Evolutionary conservation across 1,139 yeast genomes (phyloP).

Genomic region (Blastobotrys illinoisensis): DNA sequence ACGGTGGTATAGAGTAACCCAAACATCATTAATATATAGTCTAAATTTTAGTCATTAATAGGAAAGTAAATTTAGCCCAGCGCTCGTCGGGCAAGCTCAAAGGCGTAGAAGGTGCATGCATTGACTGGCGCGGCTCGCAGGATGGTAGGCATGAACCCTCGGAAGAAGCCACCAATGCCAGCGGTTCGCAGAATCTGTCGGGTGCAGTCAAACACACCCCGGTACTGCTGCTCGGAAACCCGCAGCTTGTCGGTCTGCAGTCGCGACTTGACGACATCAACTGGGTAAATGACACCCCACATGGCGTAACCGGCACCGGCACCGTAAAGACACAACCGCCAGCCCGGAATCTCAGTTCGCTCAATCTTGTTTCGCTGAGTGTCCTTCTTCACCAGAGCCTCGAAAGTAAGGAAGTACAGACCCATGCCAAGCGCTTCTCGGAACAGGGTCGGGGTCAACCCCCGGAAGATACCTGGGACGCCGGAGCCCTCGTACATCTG

Average conservation of each 20-base stretch:
- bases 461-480: slow-evolving; percentile 58
- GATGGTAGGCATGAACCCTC: slow-evolving; percentile 85
- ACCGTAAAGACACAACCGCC: slow-evolving; percentile 76
- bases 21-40: not conserved
- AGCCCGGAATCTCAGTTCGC: slow-evolving; percentile 72
- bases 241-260: slow-evolving; percentile 77
- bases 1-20: not conserved
- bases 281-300: slow-evolving; percentile 78
- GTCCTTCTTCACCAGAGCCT: slow-evolving; percentile 70
- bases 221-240: slow-evolving; percentile 40
- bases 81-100: slow-evolving; percentile 64
- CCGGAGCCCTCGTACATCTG: slow-evolving; percentile 56
- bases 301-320: slow-evolving; percentile 82
- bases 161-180: slow-evolving; percentile 74
- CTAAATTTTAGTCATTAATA: not conserved
- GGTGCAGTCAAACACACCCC: slow-evolving; percentile 50
- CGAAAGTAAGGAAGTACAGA: slow-evolving; percentile 81
- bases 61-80: slow-evolving; percentile 17
- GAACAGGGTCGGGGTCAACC: slow-evolving; percentile 69
- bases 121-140: slow-evolving; percentile 96
- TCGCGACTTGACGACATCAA: slow-evolving; percentile 80
- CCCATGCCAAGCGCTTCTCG: slow-evolving; percentile 90
- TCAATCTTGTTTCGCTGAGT: slow-evolving; percentile 39
- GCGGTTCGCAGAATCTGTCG: slow-evolving; percentile 46
- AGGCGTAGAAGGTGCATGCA: slow-evolving; percentile 91